A percentile compares a stretch with the other conserved stretches of the same genome.
Evolutionary conservation across 73 alveolate genomes (phyloP).

Genomic region (Breviolum minutum): DNA sequence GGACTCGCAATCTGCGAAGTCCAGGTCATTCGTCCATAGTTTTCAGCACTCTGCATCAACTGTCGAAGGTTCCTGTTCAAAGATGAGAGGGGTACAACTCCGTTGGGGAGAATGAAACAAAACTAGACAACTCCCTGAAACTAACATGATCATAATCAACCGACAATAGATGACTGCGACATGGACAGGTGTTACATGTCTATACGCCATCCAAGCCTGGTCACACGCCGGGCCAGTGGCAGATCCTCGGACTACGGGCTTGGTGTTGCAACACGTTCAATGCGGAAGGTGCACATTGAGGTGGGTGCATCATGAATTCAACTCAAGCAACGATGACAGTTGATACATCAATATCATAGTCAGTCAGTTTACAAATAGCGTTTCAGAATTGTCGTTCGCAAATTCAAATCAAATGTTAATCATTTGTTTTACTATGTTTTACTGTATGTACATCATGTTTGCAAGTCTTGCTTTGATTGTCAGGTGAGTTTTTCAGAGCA

Average conservation of each 20-base stretch:
- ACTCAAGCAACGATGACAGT: no score
- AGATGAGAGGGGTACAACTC: not conserved
- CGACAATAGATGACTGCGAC: no score
- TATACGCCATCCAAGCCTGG: not conserved
- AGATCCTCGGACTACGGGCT: not conserved
- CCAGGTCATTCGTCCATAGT: conserved; percentile 41
- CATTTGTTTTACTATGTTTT: no score
- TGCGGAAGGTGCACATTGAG: not conserved
- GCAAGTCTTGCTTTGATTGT: no score
- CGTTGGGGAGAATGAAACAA: not conserved
- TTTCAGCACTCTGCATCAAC: not conserved
- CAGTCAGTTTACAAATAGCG: no score
- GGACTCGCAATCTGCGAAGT: not conserved
- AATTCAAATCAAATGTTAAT: no score
- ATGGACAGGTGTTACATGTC: not conserved
- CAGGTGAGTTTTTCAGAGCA: not conserved
- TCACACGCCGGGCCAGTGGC: conserved; percentile 16
- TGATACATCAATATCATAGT: no score
- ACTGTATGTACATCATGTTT: no score
- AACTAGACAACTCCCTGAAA: not conserved
- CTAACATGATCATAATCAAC: not conserved
- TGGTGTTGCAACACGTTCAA: not conserved
- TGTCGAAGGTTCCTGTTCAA: conserved; percentile 29
- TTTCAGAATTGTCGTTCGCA: no score
- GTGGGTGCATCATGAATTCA: no score